Percentiles rank a stretch among this genome's conserved stretches.
Conservation (phyloP, 2,329 filamentous ascomycete species). For the Pestalotiopsis sp. region DNA sequence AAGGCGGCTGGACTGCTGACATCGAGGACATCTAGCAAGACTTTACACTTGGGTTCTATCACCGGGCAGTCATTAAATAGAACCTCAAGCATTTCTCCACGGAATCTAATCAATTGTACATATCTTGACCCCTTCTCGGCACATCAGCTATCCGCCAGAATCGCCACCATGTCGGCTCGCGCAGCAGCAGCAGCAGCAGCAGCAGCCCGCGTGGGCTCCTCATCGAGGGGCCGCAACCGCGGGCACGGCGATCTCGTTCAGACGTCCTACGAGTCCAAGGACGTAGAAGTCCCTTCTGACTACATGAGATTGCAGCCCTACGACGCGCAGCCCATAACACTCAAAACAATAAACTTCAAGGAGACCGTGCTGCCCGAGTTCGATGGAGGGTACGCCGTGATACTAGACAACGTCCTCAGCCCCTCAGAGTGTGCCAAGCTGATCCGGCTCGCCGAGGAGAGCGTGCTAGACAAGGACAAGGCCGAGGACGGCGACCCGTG, state of each 20-base stretch:
- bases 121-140: not conserved
- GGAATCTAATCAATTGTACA: not conserved
- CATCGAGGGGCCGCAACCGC: not conserved
- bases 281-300: slow-evolving; percentile 39
- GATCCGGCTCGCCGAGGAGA: slow-evolving; percentile 49
- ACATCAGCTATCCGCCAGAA: not conserved
- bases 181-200: not conserved
- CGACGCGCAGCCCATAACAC: slow-evolving; percentile 43
- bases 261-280: slow-evolving; percentile 32
- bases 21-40: not conserved
- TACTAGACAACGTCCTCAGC: slow-evolving; percentile 50
- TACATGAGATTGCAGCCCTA: slow-evolving; percentile 47
- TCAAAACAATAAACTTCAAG: slow-evolving; percentile 54
- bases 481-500: slow-evolving; percentile 43
- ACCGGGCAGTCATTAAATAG: not conserved
- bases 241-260: slow-evolving; percentile 22
- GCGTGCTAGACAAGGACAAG: slow-evolving; percentile 47
- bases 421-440: slow-evolving; percentile 38
- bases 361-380: slow-evolving; percentile 52
- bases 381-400: slow-evolving; percentile 53
- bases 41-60: not conserved
- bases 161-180: not conserved
- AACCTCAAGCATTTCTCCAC: not conserved
- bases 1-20: not conserved
- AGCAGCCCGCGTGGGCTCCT: not conserved